These are phyloP conservation scores for Diaporthe australafricana DNA, from an alignment of 2,329 filamentous ascomycete genomes.

Conservation along the genomic window DNA sequence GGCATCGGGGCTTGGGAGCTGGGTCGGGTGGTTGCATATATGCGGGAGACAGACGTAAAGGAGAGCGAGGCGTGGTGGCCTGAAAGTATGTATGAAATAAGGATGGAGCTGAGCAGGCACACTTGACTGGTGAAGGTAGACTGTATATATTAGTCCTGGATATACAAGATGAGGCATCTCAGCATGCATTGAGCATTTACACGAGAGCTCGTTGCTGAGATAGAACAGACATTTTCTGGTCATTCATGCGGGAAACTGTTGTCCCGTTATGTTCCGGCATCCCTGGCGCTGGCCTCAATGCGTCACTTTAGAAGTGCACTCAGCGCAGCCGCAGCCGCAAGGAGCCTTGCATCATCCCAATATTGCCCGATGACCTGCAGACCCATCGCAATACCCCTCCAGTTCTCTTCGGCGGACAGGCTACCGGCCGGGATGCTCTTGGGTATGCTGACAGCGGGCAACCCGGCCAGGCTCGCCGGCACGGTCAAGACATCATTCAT, in stretches of 20 bases:
- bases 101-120: slow-evolving; percentile 24
- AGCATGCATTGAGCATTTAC: background rate
- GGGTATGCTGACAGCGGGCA: slow-evolving; percentile 90
- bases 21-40: slow-evolving; percentile 40
- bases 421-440: slow-evolving; percentile 53
- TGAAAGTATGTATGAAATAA: slow-evolving; percentile 47
- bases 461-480: slow-evolving; percentile 89
- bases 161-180: background rate
- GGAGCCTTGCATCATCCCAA: slow-evolving; percentile 76
- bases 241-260: background rate
- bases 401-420: slow-evolving; percentile 44
- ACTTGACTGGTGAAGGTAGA: background rate
- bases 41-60: slow-evolving; percentile 34
- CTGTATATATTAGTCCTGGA: background rate
- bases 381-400: slow-evolving; percentile 56
- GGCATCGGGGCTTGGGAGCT: slow-evolving; percentile 51
- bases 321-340: slow-evolving; percentile 66
- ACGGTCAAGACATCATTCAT: slow-evolving; percentile 97
- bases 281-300: background rate
- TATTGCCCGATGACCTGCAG: slow-evolving; percentile 86
- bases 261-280: background rate
- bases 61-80: slow-evolving; percentile 49
- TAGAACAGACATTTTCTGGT: background rate
- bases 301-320: slow-evolving; percentile 25
- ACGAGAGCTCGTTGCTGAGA: background rate